Evolutionary conservation across 805 yeast species (phyloP).

Genomic region (Isabelozyma rhagii): DNA sequence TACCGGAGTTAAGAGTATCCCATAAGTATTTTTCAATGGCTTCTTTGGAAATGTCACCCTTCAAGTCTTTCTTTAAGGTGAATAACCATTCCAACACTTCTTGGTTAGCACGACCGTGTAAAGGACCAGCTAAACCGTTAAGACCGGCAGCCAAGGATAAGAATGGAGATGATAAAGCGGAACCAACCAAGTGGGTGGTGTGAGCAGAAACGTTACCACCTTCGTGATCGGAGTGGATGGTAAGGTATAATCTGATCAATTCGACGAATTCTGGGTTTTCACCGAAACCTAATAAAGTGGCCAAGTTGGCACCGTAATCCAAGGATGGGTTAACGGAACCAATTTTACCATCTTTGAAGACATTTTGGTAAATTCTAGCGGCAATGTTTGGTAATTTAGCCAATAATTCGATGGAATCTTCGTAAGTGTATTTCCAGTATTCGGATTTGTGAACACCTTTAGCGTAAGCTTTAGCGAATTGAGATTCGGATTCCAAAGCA

Average conservation of each 20-base stretch:
- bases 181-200: constrained; percentile 78
- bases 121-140: constrained; percentile 82
- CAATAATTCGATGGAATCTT: constrained; percentile 66
- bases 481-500: constrained; percentile 68
- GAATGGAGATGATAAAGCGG: constrained; percentile 75
- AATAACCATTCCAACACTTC: constrained; percentile 76
- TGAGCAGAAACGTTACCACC: constrained; percentile 85
- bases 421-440: constrained; percentile 74
- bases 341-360: constrained; percentile 52
- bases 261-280: constrained; percentile 61
- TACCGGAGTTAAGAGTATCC: constrained; percentile 66
- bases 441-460: constrained; percentile 64
- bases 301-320: constrained; percentile 75
- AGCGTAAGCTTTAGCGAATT: constrained; percentile 70
- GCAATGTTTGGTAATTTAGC: constrained; percentile 74
- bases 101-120: constrained; percentile 84
- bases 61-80: constrained; percentile 59
- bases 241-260: constrained; percentile 67
- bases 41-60: constrained; percentile 54
- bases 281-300: constrained; percentile 59
- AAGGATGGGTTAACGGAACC: constrained; percentile 52
- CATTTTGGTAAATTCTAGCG: constrained; percentile 70
- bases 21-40: constrained; percentile 67
- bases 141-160: constrained; percentile 76
- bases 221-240: constrained; percentile 78